Evolutionary conservation across 495 filamentous ascomycete genomes (phyloP).

Genomic region (Podospora sp.): DNA sequence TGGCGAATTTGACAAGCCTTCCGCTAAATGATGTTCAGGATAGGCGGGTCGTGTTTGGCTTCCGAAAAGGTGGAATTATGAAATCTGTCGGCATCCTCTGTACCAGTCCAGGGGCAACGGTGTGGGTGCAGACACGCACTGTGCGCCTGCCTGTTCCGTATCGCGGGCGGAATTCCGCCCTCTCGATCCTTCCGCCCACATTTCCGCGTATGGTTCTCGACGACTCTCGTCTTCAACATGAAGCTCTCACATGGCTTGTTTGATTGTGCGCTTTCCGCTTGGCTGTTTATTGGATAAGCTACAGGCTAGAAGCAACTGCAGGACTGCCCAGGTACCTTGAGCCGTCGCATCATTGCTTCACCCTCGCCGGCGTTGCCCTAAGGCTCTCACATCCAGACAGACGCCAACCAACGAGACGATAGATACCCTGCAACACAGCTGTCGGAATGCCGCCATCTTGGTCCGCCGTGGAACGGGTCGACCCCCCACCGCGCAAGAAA

Average conservation of each 20-base stretch:
- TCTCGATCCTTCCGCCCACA: neutral
- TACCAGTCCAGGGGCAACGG: neutral
- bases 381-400: neutral
- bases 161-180: slow-evolving; percentile 7
- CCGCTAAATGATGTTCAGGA: too few species aligned
- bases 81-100: too few species aligned
- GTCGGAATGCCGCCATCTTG: slow-evolving; percentile 21
- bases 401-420: neutral
- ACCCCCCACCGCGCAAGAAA: slow-evolving; percentile 52
- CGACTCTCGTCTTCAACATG: neutral
- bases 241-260: neutral
- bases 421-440: neutral
- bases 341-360: too few species aligned
- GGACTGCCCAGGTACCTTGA: too few species aligned
- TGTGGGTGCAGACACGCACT: neutral
- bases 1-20: too few species aligned
- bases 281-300: neutral
- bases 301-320: too few species aligned
- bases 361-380: too few species aligned
- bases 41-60: too few species aligned
- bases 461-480: slow-evolving; percentile 34
- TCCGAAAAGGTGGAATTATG: too few species aligned
- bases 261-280: neutral
- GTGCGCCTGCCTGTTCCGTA: neutral
- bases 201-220: neutral